These are phyloP conservation scores for Agaricus sinodeliciosus DNA, from an alignment of 768 basidiomycete species.

Conservation along the genomic window DNA sequence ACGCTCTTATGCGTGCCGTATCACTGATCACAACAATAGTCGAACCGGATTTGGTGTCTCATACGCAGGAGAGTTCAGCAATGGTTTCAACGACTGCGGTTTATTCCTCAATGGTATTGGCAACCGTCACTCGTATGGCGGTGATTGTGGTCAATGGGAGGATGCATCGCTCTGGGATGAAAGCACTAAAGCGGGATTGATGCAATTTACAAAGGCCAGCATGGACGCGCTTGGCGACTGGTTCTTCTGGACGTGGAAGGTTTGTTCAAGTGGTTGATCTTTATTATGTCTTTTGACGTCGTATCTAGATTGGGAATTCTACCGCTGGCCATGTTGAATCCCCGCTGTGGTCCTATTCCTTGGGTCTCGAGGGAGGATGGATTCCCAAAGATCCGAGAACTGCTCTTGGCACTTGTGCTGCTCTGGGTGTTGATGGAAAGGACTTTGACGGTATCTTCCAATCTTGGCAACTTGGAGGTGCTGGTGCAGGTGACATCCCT, in stretches of 20 bases:
- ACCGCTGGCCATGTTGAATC: conserved; percentile 31
- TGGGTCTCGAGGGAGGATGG: conserved; percentile 33
- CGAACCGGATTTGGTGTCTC: conserved; percentile 59
- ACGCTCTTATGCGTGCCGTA: neutral
- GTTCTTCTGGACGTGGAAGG: conserved; percentile 54
- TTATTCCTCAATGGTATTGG: conserved; percentile 25
- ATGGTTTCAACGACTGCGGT: conserved; percentile 61
- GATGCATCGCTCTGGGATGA: conserved; percentile 54
- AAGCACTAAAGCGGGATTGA: conserved; percentile 28
- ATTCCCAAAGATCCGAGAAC: conserved; percentile 48
- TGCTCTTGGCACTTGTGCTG: conserved; percentile 53
- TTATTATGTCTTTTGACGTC: neutral
- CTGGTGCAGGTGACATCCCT: conserved; percentile 45
- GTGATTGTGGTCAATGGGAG: conserved; percentile 28
- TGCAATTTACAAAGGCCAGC: conserved; percentile 52
- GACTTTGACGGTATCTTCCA: conserved; percentile 40
- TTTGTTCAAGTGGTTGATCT: conserved; percentile 14
- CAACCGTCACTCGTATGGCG: conserved; percentile 20
- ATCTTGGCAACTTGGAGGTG: conserved; percentile 67
- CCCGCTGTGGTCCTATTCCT: conserved; percentile 46
- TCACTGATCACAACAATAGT: conserved; percentile 19
- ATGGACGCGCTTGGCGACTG: conserved; percentile 37
- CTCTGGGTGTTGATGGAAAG: conserved; percentile 37
- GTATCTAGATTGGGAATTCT: conserved; percentile 28
- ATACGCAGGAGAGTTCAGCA: conserved; percentile 73